Evolutionary conservation across 257 asterid genomes (phyloP), one percentile per base, ranked within the genome.

Genomic region (Salvia hispanica): DNA sequence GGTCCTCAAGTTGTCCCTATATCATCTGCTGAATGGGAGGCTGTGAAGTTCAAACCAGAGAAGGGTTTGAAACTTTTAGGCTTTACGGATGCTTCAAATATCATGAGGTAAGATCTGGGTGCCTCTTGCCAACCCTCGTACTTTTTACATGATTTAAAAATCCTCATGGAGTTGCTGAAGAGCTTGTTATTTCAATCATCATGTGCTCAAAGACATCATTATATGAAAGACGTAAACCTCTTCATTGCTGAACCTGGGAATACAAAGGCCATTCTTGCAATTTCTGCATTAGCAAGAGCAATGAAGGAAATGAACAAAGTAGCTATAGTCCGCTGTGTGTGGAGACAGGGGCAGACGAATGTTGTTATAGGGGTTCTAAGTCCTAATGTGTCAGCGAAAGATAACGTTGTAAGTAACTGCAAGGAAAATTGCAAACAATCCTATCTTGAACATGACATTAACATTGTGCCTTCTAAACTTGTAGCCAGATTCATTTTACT

Each of bases 1-100:
- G 97, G 99, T 75, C 99, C 99, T 72, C 97, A 91, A 87, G 99
- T 94, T 34, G 95, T 94, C 75, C 99, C 99, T 18, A 91, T 94
- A 75, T 91, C 99, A 58, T 64, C 96, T 74, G 92, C 95, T 59
- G 97, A 88, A 77, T 84, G 57, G 92, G 99, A 94, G 57, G 95
- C 99, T 55, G 95, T 90, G 77, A 91, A 84, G 86, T 88, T 90
- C 87, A 88, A 87, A 82, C 95, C 96, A 18, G 97, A 94, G 82
- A 94, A 94, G 78, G 76, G 99, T 76, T 92, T 90, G 76, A 94
- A 83, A 84, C 95, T 94, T 76, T 84, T 94, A 58, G 99, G 96
- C 25, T 90, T 94, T 76, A 88, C 99, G 4, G 81, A 87, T 71
- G 78, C 91, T 70, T 81, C 95, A 72, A 94, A 94, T 73, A 76